Conservation (phyloP, 306 rosid genomes). For the Oxytropis ochrocephala region DNA sequence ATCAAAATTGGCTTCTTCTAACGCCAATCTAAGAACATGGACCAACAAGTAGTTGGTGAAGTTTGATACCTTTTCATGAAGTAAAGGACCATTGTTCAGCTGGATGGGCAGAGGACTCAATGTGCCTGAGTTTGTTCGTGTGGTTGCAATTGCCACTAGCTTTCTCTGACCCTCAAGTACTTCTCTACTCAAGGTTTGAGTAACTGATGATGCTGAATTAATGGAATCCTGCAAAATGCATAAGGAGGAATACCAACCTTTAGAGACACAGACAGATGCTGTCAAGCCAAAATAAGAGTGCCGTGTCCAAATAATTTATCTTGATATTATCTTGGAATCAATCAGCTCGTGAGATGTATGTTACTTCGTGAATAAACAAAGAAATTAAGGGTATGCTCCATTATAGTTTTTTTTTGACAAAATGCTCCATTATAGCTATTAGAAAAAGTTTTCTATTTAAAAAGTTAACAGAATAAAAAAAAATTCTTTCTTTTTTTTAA, state of each 20-base stretch:
- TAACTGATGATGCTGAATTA: conserved; percentile 68
- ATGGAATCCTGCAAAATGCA: conserved; percentile 70
- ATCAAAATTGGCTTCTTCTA: background rate
- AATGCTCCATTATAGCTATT: too few relatives aligned
- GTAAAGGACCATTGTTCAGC: conserved; percentile 71
- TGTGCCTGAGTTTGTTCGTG: conserved; percentile 59
- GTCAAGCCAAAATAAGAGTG: conserved; percentile 2
- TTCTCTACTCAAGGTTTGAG: conserved; percentile 83
- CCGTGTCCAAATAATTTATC: background rate
- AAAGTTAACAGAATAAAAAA: too few relatives aligned
- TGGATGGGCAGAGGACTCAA: conserved; percentile 65
- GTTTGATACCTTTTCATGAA: conserved; percentile 70
- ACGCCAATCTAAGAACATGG: background rate
- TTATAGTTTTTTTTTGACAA: too few relatives aligned
- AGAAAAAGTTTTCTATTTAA: too few relatives aligned
- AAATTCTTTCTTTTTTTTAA: too few relatives aligned
- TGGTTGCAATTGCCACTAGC: conserved; percentile 69
- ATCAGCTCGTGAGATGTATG: background rate
- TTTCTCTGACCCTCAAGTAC: conserved; percentile 85
- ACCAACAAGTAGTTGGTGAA: background rate
- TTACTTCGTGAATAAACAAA: background rate
- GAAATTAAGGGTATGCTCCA: background rate
- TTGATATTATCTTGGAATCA: background rate
- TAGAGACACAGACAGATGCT: background rate
- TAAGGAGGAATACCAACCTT: background rate